Conservation (phyloP, 352 stramenopile genomes). For the Bremia lactucae region DNA sequence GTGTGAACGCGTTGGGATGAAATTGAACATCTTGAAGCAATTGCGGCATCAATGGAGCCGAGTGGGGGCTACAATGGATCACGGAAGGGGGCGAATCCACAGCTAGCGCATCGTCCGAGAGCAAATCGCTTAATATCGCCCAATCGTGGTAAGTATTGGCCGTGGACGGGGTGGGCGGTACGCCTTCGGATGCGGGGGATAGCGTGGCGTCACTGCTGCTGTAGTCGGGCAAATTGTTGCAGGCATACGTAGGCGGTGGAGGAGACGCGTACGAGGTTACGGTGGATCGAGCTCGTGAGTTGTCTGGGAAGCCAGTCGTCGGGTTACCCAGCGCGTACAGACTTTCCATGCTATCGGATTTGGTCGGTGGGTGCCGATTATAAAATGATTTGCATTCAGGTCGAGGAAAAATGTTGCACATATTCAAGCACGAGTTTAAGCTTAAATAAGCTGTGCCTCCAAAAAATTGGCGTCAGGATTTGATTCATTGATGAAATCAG, state of each 20-base stretch:
- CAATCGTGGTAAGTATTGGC: constrained; percentile 24
- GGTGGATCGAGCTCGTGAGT: neutral
- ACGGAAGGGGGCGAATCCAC: constrained; percentile 1
- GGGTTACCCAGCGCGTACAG: neutral
- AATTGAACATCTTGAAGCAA: neutral
- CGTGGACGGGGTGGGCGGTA: neutral
- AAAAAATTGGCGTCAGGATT: too few species aligned
- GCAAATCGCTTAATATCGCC: constrained; percentile 48
- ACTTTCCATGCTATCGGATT: constrained; percentile 8
- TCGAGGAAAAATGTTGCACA: too few species aligned
- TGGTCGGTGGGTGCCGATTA: too few species aligned
- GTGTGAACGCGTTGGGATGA: constrained; percentile 5
- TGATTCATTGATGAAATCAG: too few species aligned
- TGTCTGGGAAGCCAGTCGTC: neutral
- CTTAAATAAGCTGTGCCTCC: too few species aligned
- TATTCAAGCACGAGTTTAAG: too few species aligned
- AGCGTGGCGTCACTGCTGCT: constrained; percentile 9
- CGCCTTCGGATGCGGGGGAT: constrained; percentile 3
- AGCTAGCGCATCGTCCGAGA: constrained; percentile 35
- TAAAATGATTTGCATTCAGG: too few species aligned
- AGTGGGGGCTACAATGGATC: neutral
- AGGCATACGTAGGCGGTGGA: neutral
- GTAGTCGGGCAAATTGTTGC: constrained; percentile 6
- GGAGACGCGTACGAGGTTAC: constrained; percentile 3
- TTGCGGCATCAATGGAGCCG: neutral